Conservation (phyloP, 768 basidiomycete genomes). For the Psilocybe azurescens region DNA sequence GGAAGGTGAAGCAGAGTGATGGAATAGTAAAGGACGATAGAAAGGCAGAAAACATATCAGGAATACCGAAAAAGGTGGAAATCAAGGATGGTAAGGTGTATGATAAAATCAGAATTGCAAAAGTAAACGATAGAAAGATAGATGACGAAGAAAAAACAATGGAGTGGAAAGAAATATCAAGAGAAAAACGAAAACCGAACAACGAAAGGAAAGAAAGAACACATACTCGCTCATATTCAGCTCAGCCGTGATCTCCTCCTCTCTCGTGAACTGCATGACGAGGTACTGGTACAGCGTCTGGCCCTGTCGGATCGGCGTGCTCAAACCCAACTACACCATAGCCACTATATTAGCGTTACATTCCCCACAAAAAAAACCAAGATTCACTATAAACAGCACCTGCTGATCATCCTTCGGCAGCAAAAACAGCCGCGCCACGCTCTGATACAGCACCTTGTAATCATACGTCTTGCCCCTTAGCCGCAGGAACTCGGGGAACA, state of each 20-base stretch:
- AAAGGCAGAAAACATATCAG: too few species aligned
- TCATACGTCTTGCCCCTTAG: conserved; percentile 99
- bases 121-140: too few species aligned
- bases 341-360: background rate
- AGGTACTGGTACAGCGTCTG: conserved; percentile 98
- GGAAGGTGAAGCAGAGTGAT: too few species aligned
- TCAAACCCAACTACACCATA: conserved; percentile 75
- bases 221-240: conserved; percentile 91
- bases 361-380: background rate
- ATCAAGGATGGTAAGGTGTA: too few species aligned
- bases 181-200: too few species aligned
- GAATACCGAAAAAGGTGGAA: too few species aligned
- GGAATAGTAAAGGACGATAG: too few species aligned
- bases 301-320: conserved; percentile 94
- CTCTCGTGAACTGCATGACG: conserved; percentile 97
- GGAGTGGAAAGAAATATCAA: too few species aligned
- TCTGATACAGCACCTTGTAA: conserved; percentile 93
- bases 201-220: too few species aligned
- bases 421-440: conserved; percentile 88
- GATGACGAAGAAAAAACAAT: too few species aligned
- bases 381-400: conserved; percentile 88
- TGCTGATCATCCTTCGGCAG: conserved; percentile 97
- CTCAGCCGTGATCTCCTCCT: conserved; percentile 96
- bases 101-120: too few species aligned
- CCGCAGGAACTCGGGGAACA: conserved; percentile 94